phyloP scores from a whole-genome alignment of 1,284 basidiomycete species.

The Termitomyces sp. region DNA sequence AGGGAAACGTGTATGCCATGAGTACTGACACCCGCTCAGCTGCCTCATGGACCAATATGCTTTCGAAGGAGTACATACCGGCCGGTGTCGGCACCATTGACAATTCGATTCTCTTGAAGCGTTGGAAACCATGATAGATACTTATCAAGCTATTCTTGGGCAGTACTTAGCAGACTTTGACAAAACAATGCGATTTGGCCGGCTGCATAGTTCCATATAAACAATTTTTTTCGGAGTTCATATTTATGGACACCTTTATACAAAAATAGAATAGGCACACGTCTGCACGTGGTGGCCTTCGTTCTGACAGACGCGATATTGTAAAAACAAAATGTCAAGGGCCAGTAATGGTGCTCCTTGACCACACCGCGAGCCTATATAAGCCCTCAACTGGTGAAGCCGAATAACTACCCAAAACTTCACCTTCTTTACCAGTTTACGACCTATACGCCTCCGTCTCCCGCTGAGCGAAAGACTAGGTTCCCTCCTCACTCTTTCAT shows the following conservation, averaged over 20 bases:
- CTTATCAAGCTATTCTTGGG: neutral
- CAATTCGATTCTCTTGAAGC: neutral
- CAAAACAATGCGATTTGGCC: neutral
- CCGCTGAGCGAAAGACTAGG: slow-evolving; percentile 8
- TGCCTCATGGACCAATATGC: neutral
- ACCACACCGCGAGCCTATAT: neutral
- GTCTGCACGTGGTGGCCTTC: neutral
- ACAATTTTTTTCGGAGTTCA: neutral
- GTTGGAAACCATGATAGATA: neutral
- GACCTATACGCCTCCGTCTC: slow-evolving; percentile 7
- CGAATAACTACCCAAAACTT: neutral
- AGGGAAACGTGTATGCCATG: neutral
- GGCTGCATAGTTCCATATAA: neutral
- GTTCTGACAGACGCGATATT: neutral
- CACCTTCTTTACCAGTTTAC: slow-evolving; percentile 8
- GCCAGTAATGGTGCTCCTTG: neutral
- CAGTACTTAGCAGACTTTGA: neutral
- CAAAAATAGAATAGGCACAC: neutral
- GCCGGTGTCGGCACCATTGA: neutral
- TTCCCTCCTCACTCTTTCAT: slow-evolving; percentile 3
- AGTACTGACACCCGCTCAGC: neutral
- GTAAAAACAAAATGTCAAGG: slow-evolving; percentile 7
- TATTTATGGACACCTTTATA: neutral
- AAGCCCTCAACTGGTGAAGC: neutral
- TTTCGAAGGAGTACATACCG: neutral